These are phyloP conservation scores for Theobroma cacao DNA, from an alignment of 345 rosid species.

Conservation along the genomic window DNA sequence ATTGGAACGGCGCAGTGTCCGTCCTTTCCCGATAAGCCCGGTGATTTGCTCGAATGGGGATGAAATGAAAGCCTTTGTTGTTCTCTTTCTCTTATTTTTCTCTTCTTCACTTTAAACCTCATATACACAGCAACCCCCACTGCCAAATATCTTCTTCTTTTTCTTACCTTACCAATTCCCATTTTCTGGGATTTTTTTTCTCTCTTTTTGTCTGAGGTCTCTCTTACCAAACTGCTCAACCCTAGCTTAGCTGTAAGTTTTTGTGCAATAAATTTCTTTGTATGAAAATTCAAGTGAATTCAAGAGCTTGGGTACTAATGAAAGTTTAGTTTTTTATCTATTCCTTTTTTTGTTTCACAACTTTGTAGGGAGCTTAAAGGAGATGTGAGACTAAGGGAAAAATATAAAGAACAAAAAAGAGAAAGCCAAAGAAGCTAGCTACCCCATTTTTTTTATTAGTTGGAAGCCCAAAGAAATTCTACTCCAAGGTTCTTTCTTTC, in stretches of 20 bases:
- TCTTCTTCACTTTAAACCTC: constrained; percentile 6
- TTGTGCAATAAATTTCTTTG: background rate
- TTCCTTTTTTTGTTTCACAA: background rate
- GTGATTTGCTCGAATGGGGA: constrained; percentile 35
- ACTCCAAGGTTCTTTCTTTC: background rate
- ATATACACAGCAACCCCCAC: background rate
- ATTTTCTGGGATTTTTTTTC: constrained; percentile 11
- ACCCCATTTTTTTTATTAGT: too few species aligned
- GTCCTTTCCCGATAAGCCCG: constrained; percentile 52
- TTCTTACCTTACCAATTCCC: constrained; percentile 9
- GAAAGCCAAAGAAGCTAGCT: background rate
- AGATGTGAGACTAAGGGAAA: background rate
- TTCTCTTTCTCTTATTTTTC: background rate
- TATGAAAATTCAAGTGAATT: background rate
- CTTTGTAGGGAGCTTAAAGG: background rate
- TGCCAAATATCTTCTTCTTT: background rate
- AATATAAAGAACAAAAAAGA: background rate
- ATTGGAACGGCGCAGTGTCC: constrained; percentile 39
- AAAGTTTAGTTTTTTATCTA: background rate
- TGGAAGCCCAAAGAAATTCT: background rate
- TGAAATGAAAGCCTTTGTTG: constrained; percentile 12
- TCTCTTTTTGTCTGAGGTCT: background rate
- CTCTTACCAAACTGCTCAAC: constrained; percentile 1
- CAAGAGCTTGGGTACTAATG: background rate
- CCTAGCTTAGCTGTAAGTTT: constrained; percentile 16